Evolutionary conservation across 768 basidiomycete genomes (phyloP), one percentile per base, ranked within the genome.

Genomic region (Dentipellis fragilis): DNA sequence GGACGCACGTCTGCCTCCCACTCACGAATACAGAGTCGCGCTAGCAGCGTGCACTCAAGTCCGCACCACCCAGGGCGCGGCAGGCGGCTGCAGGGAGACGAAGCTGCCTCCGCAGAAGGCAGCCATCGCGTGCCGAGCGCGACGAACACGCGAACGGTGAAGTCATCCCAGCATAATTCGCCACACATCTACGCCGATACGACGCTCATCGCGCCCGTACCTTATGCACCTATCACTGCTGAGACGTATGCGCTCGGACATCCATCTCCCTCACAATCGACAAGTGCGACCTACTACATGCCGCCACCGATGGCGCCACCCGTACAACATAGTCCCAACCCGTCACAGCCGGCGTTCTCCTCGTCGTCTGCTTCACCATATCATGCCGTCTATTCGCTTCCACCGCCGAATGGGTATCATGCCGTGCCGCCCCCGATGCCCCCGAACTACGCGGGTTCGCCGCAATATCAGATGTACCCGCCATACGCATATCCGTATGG

Each of bases 11-110:
- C 76, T 10, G 62, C 65, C 7, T 67, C 75, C 4, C 76, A 78
- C 5, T 79, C 79, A 12, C 70, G 72, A 52, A 63, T 67, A 29
- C 73, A 76, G 47, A 79, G 78, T 48, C 70, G 71, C 49, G 69
- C 75, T 0, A 74, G 71, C 35, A 80, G 77, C 62, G 66, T 72
- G 17, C 73, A 75, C 4, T 80, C 80, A 10, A 82, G 80, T 55
- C 80, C 80, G 12, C 71, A 66, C 7, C 55, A 60, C n/a, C 37
- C 36, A 3, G 51, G 17, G 36, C 58, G 61, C 12, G 54, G 61
- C 45, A 56, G 59, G 17, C 56, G 52, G 40, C 54, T 60, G 37
- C 56, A 50, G n/a, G 21, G 36, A n/a, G 55, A 57, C 22, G 14
- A 17, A n/a, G 39, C 46, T 11, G 29, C 34, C 14, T n/a, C 23